Conservation (phyloP, 345 rosid genomes). For the Lumnitzera littorea region DNA sequence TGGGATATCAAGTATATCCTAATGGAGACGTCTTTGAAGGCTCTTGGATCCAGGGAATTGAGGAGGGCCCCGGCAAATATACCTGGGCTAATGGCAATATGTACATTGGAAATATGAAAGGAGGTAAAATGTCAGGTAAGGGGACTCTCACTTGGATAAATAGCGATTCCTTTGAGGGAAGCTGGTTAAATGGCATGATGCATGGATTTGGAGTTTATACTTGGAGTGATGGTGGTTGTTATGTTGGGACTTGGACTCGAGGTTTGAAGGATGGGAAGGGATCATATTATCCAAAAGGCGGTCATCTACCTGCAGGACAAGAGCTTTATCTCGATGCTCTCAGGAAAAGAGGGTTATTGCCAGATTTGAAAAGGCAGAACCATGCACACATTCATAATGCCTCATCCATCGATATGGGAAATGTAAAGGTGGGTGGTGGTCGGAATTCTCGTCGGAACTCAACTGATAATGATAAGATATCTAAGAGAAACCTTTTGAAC, state of each 20-base stretch:
- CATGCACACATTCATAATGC: constrained; percentile 50
- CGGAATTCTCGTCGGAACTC: constrained; percentile 28
- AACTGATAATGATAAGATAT: constrained; percentile 41
- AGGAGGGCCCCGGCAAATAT: constrained; percentile 94
- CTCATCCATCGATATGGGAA: constrained; percentile 62
- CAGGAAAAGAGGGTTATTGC: constrained; percentile 79
- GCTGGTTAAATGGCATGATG: constrained; percentile 90
- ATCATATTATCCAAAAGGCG: constrained; percentile 80
- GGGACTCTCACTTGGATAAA: constrained; percentile 83
- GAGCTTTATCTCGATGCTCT: constrained; percentile 73
- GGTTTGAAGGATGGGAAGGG: constrained; percentile 98
- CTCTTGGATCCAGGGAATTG: constrained; percentile 80
- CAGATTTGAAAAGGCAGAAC: constrained; percentile 68
- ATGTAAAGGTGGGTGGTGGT: constrained; percentile 40
- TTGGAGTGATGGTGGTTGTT: constrained; percentile 85
- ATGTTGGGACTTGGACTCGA: constrained; percentile 89
- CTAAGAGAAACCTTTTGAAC: constrained; percentile 65
- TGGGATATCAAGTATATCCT: constrained; percentile 74
- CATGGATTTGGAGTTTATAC: constrained; percentile 92
- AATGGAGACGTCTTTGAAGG: constrained; percentile 84
- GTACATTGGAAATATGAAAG: constrained; percentile 82
- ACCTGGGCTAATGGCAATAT: constrained; percentile 80
- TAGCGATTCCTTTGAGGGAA: constrained; percentile 86
- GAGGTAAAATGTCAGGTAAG: constrained; percentile 94
- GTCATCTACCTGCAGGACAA: constrained; percentile 59